Base-by-base conservation (phyloP, 139 green algal genomes). In the Bryopsis sp. region DNA sequence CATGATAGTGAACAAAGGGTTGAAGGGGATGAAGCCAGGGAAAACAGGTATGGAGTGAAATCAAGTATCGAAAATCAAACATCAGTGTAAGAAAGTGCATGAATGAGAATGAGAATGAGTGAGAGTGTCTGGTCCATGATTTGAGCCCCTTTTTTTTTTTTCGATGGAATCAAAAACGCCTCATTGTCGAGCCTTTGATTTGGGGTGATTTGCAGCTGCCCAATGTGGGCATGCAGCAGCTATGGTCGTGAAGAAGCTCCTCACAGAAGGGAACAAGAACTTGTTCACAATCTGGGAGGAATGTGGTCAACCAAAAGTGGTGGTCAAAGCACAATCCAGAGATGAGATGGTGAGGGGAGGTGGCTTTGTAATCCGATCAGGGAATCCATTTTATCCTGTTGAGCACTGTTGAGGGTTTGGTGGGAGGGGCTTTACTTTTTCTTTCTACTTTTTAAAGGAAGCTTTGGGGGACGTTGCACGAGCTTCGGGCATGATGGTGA, bases 21-120 rank as follows among this genome's bases (percentile, higher is more conserved):
- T 69, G 62, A 69, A 69, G 43, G n/a, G 15, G 4, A 69, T 54
- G 62, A 69, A 57, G 24, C 58, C 58, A 69, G 62, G 62, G 24
- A 69, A 69, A 38, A 69, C 54, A 26, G 62, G 62, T 69, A 65
- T n/a, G n/a, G n/a, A 26, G 29, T 43, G 15, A 35, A 46, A 3
- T 46, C 28, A 15, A 65, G 31, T 15, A 39, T 8, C 43, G 26
- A 3, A 3, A 65, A 50, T n/a, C n/a, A n/a, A n/a, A n/a, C n/a
- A n/a, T n/a, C n/a, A n/a, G n/a, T n/a, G 43, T 50, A 5, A 65
- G 31, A 35, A n/a, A 22, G 31, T 65, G 24, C 26, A 26, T 35
- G 28, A n/a, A 46, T 65, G 4, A 39, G n/a, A n/a, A n/a, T n/a
- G n/a, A n/a, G n/a, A n/a, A n/a, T n/a, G n/a, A n/a, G n/a, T n/a